These are phyloP conservation scores for Phialemonium atrogriseum DNA, from an alignment of 2,329 filamentous ascomycete genomes.

Conservation along the genomic window DNA sequence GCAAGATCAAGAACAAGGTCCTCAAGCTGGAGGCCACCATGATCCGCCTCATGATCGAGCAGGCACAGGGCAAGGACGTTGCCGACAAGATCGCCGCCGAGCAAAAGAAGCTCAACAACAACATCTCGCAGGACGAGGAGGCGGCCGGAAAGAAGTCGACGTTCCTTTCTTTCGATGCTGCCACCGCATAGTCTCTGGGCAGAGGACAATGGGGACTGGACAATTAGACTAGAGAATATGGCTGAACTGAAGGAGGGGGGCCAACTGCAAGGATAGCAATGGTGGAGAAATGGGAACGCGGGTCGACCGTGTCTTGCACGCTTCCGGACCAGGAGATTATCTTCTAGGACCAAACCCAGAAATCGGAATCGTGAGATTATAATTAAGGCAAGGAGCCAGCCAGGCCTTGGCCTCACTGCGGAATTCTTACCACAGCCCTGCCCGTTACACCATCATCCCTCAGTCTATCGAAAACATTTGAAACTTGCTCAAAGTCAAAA, in stretches of 20 bases:
- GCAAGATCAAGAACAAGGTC: conserved; percentile 43
- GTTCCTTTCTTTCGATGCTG: conserved; percentile 23
- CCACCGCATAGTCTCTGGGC: conserved; percentile 9
- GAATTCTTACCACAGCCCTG: conserved; percentile 1
- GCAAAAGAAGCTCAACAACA: conserved; percentile 35
- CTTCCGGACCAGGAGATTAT: too few species aligned
- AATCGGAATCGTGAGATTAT: too few species aligned
- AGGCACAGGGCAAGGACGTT: conserved; percentile 31
- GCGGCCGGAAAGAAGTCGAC: conserved; percentile 29
- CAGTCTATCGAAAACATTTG: not conserved
- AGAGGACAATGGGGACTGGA: too few species aligned
- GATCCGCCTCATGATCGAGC: conserved; percentile 32
- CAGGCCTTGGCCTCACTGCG: too few species aligned
- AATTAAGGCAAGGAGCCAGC: too few species aligned
- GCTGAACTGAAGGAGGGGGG: too few species aligned
- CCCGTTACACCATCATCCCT: conserved; percentile 8
- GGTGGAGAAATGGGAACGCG: too few species aligned
- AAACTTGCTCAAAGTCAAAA: not conserved
- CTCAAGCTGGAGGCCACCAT: conserved; percentile 37
- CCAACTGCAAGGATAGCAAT: too few species aligned
- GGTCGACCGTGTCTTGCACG: too few species aligned
- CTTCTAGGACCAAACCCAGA: too few species aligned
- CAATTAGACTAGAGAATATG: too few species aligned
- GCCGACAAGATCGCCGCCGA: conserved; percentile 28
- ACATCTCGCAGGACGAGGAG: conserved; percentile 30